Base-by-base conservation (phyloP, 306 rosid species). In the Begonia loranthoides region DNA sequence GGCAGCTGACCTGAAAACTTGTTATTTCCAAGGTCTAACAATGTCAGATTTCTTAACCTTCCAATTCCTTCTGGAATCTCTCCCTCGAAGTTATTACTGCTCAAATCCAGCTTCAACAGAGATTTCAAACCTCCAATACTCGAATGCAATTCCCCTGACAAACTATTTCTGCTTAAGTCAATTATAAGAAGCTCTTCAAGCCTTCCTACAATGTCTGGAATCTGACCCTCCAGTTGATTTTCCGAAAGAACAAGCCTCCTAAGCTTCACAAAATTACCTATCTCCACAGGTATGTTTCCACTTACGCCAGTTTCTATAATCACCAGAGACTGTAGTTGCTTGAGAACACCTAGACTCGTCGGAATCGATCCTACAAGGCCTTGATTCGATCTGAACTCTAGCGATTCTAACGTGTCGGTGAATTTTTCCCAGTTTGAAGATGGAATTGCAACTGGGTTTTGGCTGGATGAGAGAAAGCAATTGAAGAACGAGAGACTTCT, bases 351-450 rank as follows among this genome's bases (percentile, higher is more conserved):
- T 45, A 78, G 9, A 12, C 55, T 22, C 50, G 66, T 15, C 44
- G 84, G 84, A 59, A 78, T 67, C 12, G 63, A 56, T 3, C 80
- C 77, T 40, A 58, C 71, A 13, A 78, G 84, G 49, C 80, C 77
- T 0, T 67, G 80, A 53, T 78, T 78, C 64, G 70, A 67, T 61
- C 80, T 60, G 38, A 73, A 54, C 60, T 70, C 73, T 36, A 78
- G 65, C 52, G 75, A 70, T 49, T 73, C 75, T 54, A 73, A 70
- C 61, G 60, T 73, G 59, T 70, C 15, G 9, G 70, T 45, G 59
- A 73, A 45, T 4, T 54, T 67, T 46, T 67, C 76, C 83, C 79
- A 73, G 56, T 61, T 55, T 41, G 73, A 67, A 64, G 15, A 39
- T 16, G 83, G 70, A 16, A 77, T 61, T 54, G 39, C 54, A 56